phyloP scores from a whole-genome alignment of 2,329 filamentous ascomycete genomes.

The Cladosporium sp. region DNA sequence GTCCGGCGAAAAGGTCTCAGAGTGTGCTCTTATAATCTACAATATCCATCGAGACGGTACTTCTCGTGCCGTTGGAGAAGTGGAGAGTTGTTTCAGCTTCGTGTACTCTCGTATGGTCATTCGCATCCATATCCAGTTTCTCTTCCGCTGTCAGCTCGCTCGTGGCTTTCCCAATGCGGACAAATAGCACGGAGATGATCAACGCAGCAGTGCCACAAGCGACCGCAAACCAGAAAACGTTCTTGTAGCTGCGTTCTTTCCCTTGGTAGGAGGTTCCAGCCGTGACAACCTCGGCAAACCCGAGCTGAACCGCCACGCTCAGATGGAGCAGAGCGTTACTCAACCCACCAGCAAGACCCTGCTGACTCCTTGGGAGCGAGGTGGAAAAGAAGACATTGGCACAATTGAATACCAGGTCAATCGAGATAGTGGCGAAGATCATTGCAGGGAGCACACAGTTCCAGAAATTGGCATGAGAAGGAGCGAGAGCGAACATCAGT shows the following conservation, averaged over 20 bases:
- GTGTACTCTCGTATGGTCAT: too few species aligned
- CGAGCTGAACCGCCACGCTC: slow-evolving; percentile 71
- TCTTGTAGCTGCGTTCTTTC: slow-evolving; percentile 59
- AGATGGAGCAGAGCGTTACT: slow-evolving; percentile 72
- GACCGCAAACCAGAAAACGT: slow-evolving; percentile 67
- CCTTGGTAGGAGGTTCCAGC: slow-evolving; percentile 52
- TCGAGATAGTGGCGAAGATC: slow-evolving; percentile 69
- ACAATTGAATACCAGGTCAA: slow-evolving; percentile 75
- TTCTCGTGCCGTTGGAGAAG: too few species aligned
- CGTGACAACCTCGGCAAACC: slow-evolving; percentile 65
- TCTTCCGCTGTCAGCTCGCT: slow-evolving; percentile 62
- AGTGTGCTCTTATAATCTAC: too few species aligned
- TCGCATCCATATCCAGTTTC: slow-evolving; percentile 36
- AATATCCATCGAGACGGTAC: too few species aligned
- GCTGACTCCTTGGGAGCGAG: slow-evolving; percentile 63
- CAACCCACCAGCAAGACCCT: slow-evolving; percentile 71
- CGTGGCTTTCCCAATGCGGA: slow-evolving; percentile 57
- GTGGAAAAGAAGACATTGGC: slow-evolving; percentile 75
- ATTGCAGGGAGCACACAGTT: slow-evolving; percentile 71
- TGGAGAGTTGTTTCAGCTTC: too few species aligned
- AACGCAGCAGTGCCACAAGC: slow-evolving; percentile 57
- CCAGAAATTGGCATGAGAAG: slow-evolving; percentile 64
- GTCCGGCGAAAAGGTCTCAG: too few species aligned
- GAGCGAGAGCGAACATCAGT: slow-evolving; percentile 66
- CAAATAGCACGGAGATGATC: slow-evolving; percentile 54